Conservation (phyloP, 768 basidiomycete genomes). For the Hypholoma fasciculare region DNA sequence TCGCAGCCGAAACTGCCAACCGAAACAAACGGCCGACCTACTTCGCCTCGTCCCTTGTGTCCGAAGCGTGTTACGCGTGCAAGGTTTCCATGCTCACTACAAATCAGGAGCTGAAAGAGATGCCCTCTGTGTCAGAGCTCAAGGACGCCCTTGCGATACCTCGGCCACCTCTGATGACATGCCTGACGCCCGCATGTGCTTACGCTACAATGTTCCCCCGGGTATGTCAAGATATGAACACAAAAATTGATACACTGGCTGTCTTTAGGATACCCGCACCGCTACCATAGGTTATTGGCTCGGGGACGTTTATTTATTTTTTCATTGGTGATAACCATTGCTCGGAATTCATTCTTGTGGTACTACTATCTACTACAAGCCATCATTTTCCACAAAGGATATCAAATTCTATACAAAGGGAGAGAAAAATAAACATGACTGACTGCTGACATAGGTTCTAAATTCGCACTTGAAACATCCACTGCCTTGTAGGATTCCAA, state of each 20-base stretch:
- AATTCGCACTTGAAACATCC: no score
- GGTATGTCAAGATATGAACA: constrained; percentile 6
- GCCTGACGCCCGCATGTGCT: constrained; percentile 13
- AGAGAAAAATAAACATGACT: no score
- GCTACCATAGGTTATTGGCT: background rate
- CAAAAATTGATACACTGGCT: constrained; percentile 8
- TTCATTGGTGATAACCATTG: background rate
- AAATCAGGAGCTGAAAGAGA: constrained; percentile 8
- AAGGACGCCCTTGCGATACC: constrained; percentile 5
- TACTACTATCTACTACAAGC: no score
- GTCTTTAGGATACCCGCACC: background rate
- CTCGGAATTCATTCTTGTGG: no score
- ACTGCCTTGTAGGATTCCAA: no score
- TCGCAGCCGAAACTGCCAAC: background rate
- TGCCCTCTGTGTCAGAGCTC: constrained; percentile 4
- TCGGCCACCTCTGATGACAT: constrained; percentile 2
- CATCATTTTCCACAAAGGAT: no score
- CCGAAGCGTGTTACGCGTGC: constrained; percentile 12
- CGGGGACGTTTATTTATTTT: background rate
- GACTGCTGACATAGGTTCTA: no score
- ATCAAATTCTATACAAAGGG: no score
- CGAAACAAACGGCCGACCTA: constrained; percentile 1
- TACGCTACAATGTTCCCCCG: constrained; percentile 1
- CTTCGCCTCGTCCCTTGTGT: constrained; percentile 6
- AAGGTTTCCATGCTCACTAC: constrained; percentile 6